Conservation (phyloP, 2,329 filamentous ascomycete genomes). For the Pyrenochaeta sp. region DNA sequence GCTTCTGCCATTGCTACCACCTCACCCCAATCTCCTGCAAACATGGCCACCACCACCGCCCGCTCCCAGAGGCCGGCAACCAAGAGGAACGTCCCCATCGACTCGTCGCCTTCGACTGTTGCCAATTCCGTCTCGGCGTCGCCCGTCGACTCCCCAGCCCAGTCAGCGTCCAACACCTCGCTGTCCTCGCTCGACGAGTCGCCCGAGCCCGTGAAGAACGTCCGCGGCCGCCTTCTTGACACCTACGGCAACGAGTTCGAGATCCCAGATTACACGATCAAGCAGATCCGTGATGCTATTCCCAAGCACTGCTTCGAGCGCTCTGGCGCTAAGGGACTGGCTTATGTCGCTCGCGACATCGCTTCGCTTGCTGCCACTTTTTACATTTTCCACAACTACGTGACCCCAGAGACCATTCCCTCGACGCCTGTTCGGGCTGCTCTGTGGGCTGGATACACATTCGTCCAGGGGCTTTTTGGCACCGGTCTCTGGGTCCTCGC, state of each 20-base stretch:
- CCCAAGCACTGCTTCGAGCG: constrained; percentile 97
- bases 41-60: constrained; percentile 60
- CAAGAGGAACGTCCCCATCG: constrained; percentile 57
- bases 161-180: constrained; percentile 83
- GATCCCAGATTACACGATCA: constrained; percentile 95
- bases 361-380: constrained; percentile 77
- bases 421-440: constrained; percentile 70
- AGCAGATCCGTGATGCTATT: constrained; percentile 95
- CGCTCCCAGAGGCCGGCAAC: constrained; percentile 59
- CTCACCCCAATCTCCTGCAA: constrained; percentile 4
- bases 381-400: constrained; percentile 85
- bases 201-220: constrained; percentile 54
- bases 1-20: constrained; percentile 7
- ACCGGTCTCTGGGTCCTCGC: constrained; percentile 96
- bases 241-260: constrained; percentile 95
- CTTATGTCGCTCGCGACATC: constrained; percentile 86
- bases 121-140: constrained; percentile 63
- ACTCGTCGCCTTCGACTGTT: constrained; percentile 61
- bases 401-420: constrained; percentile 84
- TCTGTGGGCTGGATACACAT: constrained; percentile 73
- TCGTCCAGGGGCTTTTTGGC: constrained; percentile 89
- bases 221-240: constrained; percentile 74
- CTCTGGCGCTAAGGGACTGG: constrained; percentile 75
- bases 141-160: constrained; percentile 65
- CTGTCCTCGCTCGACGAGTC: constrained; percentile 82